Evolutionary conservation across 768 basidiomycete genomes (phyloP), one percentile per base, ranked within the genome.

Genomic region (Russula foetens): DNA sequence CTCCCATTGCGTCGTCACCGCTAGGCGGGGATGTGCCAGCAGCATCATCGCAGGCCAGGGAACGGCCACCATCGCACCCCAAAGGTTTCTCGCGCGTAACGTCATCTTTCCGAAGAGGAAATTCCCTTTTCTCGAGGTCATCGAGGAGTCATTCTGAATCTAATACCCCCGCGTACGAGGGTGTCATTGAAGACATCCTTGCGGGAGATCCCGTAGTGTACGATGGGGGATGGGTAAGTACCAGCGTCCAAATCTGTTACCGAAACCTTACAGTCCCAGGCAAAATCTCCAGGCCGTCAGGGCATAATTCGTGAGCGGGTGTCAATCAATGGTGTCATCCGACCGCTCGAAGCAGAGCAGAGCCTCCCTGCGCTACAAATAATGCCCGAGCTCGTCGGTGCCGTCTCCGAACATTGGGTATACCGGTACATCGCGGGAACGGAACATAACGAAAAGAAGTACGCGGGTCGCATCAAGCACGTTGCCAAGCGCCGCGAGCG

Each of bases 291-390:
- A 65, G 15, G 79, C 78, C 75, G 71, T 71, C 53, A 67, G 61
- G 80, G 81, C 55, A 96, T 98, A 85, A 90, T 98, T 56, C 83
- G 96, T 29, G 96, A 98, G 72, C 81, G 96, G 19, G 84, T 98
- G 23, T 85, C 88, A 1, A 88, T 84, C 1, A 78, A 79, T 15
- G 96, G 96, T 4, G 71, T 84, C 17, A 75, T 92, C 21, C 82
- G 94, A 21, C 78, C 88, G 0, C 75, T 99, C 44, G 95, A 98
- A 64, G 75, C 84, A 0, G 82, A 85, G 66, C 69, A 72, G 9
- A 83, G 89, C 52, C 76, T 98, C 1, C 72, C 75, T 11, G 90
- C 84, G 5, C 76, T 94, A 51, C 76, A 76, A 29, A 71, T 94
- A 17, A 81, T 86, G 0, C 68, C 74, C 1, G 83, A 87, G 38